These are phyloP conservation scores for Epichloe elymi DNA, from an alignment of 2,329 filamentous ascomycete genomes.

Conservation along the genomic window DNA sequence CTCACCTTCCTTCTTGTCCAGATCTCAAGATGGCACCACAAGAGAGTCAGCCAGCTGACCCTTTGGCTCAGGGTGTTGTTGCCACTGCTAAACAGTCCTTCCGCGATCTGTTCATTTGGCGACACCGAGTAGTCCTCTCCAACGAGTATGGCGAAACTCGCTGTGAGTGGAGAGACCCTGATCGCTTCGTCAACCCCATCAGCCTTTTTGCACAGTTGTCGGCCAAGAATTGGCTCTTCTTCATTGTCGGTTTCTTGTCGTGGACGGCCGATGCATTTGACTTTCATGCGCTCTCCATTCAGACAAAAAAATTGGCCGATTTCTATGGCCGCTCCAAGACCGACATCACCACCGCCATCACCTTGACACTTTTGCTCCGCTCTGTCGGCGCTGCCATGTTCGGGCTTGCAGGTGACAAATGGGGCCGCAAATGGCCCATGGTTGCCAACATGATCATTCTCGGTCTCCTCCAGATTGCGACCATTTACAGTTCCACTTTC, in stretches of 20 bases:
- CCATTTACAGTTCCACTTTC: conserved; percentile 63
- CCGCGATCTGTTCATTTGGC: conserved; percentile 57
- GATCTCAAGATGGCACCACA: neutral
- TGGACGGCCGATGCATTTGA: conserved; percentile 79
- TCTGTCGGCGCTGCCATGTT: conserved; percentile 66
- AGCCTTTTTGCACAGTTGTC: conserved; percentile 51
- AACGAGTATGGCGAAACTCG: conserved; percentile 52
- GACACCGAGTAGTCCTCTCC: conserved; percentile 55
- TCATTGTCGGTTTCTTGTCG: conserved; percentile 58
- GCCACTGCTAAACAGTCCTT: conserved; percentile 52
- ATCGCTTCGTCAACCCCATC: conserved; percentile 57
- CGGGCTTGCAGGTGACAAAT: conserved; percentile 65
- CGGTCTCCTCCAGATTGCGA: conserved; percentile 55
- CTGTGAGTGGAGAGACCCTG: conserved; percentile 55
- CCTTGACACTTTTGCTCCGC: conserved; percentile 59
- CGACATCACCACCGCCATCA: conserved; percentile 62
- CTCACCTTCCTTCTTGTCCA: neutral
- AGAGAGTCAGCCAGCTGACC: conserved; percentile 43
- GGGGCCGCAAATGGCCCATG: conserved; percentile 75
- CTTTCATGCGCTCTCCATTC: conserved; percentile 69
- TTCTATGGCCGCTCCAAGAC: conserved; percentile 42
- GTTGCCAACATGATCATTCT: conserved; percentile 65
- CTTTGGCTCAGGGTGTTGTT: conserved; percentile 50
- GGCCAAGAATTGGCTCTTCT: conserved; percentile 58
- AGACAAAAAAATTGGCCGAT: conserved; percentile 54